phyloP scores from a whole-genome alignment of 176 grass and related monocot genomes.

The Metroxylon sagu region DNA sequence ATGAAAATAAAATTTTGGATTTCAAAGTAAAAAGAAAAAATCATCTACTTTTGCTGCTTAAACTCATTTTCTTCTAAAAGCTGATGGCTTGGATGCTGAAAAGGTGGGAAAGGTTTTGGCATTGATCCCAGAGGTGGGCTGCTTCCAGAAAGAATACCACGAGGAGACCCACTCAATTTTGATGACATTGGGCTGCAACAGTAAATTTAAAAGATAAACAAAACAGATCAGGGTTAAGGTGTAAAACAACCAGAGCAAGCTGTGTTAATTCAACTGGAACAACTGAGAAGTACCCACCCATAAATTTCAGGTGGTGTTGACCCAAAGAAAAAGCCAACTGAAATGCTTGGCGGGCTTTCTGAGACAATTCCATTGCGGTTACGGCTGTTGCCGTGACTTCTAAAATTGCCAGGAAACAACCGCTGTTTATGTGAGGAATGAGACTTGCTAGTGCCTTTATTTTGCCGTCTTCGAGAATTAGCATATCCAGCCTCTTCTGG shows the following conservation, averaged over 20 bases:
- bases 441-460: slow-evolving; percentile 55
- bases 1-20: too few relatives aligned
- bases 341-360: slow-evolving; percentile 90
- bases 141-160: slow-evolving; percentile 60
- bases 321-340: slow-evolving; percentile 91
- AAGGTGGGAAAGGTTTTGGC: slow-evolving; percentile 82
- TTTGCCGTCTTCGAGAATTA: slow-evolving; percentile 64
- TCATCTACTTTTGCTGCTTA: slow-evolving; percentile 86
- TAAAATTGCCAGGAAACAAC: slow-evolving; percentile 82
- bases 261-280: background rate
- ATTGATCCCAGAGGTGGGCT: slow-evolving; percentile 81
- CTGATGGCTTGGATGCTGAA: slow-evolving; percentile 87
- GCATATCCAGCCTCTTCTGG: slow-evolving; percentile 55
- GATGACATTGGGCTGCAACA: slow-evolving; percentile 40
- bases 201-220: too few relatives aligned
- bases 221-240: too few relatives aligned
- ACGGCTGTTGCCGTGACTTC: slow-evolving; percentile 24
- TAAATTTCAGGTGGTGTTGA: slow-evolving; percentile 88
- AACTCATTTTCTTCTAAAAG: slow-evolving; percentile 93
- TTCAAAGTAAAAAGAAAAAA: background rate
- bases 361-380: slow-evolving; percentile 52
- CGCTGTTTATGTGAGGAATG: slow-evolving; percentile 62
- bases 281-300: slow-evolving; percentile 34
- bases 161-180: slow-evolving; percentile 73
- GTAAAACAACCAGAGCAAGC: too few relatives aligned